Evolutionary conservation across 1,139 yeast genomes (phyloP), one percentile per base, ranked within the genome.

Genomic region (Debaryomyces robertsiae): DNA sequence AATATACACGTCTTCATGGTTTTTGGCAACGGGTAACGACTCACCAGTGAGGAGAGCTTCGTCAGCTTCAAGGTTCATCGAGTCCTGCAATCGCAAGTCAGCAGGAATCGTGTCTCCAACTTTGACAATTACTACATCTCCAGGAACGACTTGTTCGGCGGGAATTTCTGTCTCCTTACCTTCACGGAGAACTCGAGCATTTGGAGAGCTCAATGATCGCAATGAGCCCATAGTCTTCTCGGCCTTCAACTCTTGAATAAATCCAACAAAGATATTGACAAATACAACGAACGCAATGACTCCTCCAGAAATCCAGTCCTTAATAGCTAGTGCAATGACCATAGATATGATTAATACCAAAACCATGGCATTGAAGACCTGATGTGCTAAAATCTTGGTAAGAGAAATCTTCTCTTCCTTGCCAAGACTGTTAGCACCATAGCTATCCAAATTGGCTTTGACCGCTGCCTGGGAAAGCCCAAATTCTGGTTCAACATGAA

Each of bases 71-170:
- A 85, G 79, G 60, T 85, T 85, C 67, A 78, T 74, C 36, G 77
- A 57, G 31, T 77, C 82, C 38, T 81, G 51, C 38, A 85, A 67
- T 46, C 94, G 70, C 45, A 84, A 58, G 58, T 85, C 94, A 5
- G 93, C 93, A 13, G 94, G 94, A 34, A 85, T 68, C 2, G 91
- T 84, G 56, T 85, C 94, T 42, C 94, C 95, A 31, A 83, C 87
- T 49, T 73, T 74, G 42, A 85, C 71, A 43, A 69, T 67, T 30
- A 84, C 80, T 39, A 85, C 58, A 58, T 86, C 95, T 44, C 95
- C 94, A 2, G 91, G 91, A 11, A 84, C 93, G 22, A 85, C 80
- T n/a, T 76, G 81, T 43, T 74, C 77, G 0, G 91, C 82, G 10
- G 84, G 77, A 28, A 86, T 70, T 2, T 82, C 79, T 16, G 60